phyloP scores from a whole-genome alignment of 1,139 yeast genomes.

The Kodamaea alishanica region DNA sequence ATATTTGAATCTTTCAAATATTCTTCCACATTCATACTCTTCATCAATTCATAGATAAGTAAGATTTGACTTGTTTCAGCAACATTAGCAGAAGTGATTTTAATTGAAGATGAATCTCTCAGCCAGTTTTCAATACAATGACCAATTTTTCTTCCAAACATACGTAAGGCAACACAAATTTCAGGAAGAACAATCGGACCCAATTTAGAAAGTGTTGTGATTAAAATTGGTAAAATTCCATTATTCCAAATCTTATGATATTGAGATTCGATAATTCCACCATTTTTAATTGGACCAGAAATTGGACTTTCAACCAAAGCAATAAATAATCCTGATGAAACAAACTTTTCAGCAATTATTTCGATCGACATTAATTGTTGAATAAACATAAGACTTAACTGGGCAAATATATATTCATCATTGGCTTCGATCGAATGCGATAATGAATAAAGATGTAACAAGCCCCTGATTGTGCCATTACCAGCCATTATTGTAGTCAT shows the following conservation, averaged over 20 bases:
- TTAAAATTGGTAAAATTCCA: slow-evolving; percentile 69
- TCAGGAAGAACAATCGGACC: slow-evolving; percentile 67
- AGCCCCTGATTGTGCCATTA: slow-evolving; percentile 58
- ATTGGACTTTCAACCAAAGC: slow-evolving; percentile 73
- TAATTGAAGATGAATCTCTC: slow-evolving; percentile 48
- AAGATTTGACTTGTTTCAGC: slow-evolving; percentile 81
- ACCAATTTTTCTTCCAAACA: slow-evolving; percentile 64
- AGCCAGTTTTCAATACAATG: slow-evolving; percentile 70
- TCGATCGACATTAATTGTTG: slow-evolving; percentile 65
- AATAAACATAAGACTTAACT: slow-evolving; percentile 63
- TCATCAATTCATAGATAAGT: slow-evolving; percentile 58
- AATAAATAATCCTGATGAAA: slow-evolving; percentile 63
- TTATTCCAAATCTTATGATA: slow-evolving; percentile 78
- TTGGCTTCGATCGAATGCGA: slow-evolving; percentile 60
- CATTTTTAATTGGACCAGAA: slow-evolving; percentile 63
- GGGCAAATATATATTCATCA: slow-evolving; percentile 69
- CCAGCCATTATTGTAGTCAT: slow-evolving; percentile 54
- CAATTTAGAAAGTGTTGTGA: slow-evolving; percentile 57
- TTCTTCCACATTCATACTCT: slow-evolving; percentile 44
- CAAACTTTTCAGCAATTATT: slow-evolving; percentile 62
- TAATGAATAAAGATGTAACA: slow-evolving; percentile 64
- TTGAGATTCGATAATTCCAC: slow-evolving; percentile 50
- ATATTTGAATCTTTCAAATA: slow-evolving; percentile 31
- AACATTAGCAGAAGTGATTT: slow-evolving; percentile 60
- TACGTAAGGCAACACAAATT: slow-evolving; percentile 56